Evolutionary conservation across 352 stramenopile genomes (phyloP).

Genomic region (Phytophthora megakarya): DNA sequence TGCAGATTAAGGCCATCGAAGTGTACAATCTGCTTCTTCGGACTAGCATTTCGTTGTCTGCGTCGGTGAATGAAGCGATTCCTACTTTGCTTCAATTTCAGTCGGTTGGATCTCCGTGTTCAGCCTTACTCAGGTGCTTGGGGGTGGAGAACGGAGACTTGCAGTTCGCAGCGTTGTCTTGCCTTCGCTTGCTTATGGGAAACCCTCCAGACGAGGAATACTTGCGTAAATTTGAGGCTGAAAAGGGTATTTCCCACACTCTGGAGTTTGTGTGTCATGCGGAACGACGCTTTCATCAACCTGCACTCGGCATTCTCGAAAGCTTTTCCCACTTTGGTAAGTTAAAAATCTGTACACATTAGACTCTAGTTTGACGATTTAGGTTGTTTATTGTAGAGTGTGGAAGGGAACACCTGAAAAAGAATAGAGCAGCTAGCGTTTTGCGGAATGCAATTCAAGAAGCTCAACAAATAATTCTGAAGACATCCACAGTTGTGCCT

Average conservation of each 20-base stretch:
- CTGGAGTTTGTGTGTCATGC: slow-evolving; percentile 38
- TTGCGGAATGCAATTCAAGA: slow-evolving; percentile 27
- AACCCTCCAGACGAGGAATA: slow-evolving; percentile 36
- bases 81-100: slow-evolving; percentile 35
- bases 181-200: slow-evolving; percentile 40
- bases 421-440: slow-evolving; percentile 9
- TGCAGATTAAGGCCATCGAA: slow-evolving; percentile 24
- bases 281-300: slow-evolving; percentile 46
- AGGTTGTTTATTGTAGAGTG: slow-evolving; percentile 10
- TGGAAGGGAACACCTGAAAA: slow-evolving; percentile 20
- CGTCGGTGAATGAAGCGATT: background rate
- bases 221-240: slow-evolving; percentile 36
- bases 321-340: slow-evolving; percentile 56
- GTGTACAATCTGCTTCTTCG: slow-evolving; percentile 26
- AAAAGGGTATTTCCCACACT: slow-evolving; percentile 29
- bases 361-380: background rate
- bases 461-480: slow-evolving; percentile 25
- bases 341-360: background rate
- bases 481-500: slow-evolving; percentile 22
- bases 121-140: slow-evolving; percentile 44
- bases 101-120: slow-evolving; percentile 36
- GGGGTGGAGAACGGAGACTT: slow-evolving; percentile 31
- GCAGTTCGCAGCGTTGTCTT: slow-evolving; percentile 44
- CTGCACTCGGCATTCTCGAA: slow-evolving; percentile 52
- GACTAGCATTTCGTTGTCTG: slow-evolving; percentile 8